Evolutionary conservation across 2,329 filamentous ascomycete species (phyloP).

Genomic region (Eutypella sp.): DNA sequence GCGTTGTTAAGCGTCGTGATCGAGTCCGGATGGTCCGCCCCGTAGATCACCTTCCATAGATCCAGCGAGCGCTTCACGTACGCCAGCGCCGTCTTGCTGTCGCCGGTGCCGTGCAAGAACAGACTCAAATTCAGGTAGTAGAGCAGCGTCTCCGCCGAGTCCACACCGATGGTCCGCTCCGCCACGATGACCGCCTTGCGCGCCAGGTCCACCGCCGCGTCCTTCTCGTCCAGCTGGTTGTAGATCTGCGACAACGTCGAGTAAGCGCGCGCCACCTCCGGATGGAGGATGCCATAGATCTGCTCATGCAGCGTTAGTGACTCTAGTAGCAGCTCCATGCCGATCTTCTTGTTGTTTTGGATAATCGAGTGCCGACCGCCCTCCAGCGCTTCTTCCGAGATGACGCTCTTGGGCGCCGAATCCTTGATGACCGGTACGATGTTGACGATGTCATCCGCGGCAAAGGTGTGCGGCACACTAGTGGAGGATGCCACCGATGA

Average conservation of each 20-base stretch:
- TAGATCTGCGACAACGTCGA: slow-evolving; percentile 93
- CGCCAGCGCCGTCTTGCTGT: slow-evolving; percentile 79
- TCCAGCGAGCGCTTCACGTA: slow-evolving; percentile 91
- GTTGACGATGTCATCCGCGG: slow-evolving; percentile 81
- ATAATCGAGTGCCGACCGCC: slow-evolving; percentile 94
- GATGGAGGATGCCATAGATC: slow-evolving; percentile 95
- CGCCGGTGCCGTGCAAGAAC: slow-evolving; percentile 87
- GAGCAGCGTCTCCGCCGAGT: slow-evolving; percentile 88
- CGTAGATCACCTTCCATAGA: slow-evolving; percentile 96
- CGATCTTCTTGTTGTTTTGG: slow-evolving; percentile 91
- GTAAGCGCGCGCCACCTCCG: slow-evolving; percentile 92
- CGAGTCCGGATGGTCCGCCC: slow-evolving; percentile 87
- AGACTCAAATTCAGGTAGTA: slow-evolving; percentile 94
- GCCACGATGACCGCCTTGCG: slow-evolving; percentile 95
- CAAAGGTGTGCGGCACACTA: slow-evolving; percentile 57
- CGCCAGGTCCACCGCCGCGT: slow-evolving; percentile 87
- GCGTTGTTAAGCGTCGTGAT: slow-evolving; percentile 99
- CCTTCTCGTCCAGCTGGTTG: slow-evolving; percentile 97
- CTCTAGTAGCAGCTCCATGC: slow-evolving; percentile 92
- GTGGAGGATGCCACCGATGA: slow-evolving; percentile 38
- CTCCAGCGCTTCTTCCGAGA: slow-evolving; percentile 94
- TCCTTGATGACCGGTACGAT: slow-evolving; percentile 95
- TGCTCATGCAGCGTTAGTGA: slow-evolving; percentile 95
- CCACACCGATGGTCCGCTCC: slow-evolving; percentile 88
- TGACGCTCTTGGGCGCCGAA: slow-evolving; percentile 79